A percentile compares a stretch with the other conserved stretches of the same genome.
Evolutionary conservation across 345 rosid species (phyloP).

Genomic region (Gossypium rotundifolium): DNA sequence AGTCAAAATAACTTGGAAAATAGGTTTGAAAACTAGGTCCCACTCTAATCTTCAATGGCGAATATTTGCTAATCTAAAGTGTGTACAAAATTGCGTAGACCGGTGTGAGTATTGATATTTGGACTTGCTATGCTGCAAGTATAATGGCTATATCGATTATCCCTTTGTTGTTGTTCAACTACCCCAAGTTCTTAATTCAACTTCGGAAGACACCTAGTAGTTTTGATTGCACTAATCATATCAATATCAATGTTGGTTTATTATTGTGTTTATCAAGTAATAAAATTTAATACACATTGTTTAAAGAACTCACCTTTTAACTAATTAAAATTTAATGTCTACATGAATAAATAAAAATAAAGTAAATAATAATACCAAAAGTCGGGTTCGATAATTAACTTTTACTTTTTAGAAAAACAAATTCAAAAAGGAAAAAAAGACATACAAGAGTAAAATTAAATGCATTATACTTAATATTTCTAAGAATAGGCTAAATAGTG

Average conservation of each 20-base stretch:
- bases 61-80: not conserved
- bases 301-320: too few species aligned
- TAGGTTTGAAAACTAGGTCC: not conserved
- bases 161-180: constrained; percentile 84
- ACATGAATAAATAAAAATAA: too few species aligned
- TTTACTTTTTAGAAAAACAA: too few species aligned
- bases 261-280: constrained; percentile 88
- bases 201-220: constrained; percentile 66
- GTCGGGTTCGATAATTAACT: too few species aligned
- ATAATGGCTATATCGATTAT: constrained; percentile 77
- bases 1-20: not conserved
- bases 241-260: constrained; percentile 53
- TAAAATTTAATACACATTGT: too few species aligned
- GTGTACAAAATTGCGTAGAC: constrained; percentile 31
- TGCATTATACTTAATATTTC: too few species aligned
- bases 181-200: constrained; percentile 58
- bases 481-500: too few species aligned
- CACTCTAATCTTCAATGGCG: not conserved
- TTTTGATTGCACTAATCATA: constrained; percentile 56
- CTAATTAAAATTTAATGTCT: too few species aligned
- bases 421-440: too few species aligned
- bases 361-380: too few species aligned
- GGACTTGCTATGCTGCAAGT: constrained; percentile 80
- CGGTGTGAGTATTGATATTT: constrained; percentile 67
- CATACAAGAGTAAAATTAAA: too few species aligned